Evolutionary conservation across 306 rosid species (phyloP).

Genomic region (Delonix regia): DNA sequence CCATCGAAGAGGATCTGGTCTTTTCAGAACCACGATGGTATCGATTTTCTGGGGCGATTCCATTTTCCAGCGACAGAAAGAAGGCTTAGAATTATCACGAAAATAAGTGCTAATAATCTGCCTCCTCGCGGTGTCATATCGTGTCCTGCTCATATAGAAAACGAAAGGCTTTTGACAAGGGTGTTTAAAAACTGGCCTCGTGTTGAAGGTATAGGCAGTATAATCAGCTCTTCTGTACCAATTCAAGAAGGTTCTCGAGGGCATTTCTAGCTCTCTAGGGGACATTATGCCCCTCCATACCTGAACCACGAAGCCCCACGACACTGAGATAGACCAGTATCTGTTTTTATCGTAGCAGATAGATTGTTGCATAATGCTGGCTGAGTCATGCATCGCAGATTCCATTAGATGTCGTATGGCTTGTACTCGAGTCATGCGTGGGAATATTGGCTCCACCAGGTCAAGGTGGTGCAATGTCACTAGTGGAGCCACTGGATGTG

Average conservation of each 20-base stretch:
- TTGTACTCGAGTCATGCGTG: constrained; percentile 47
- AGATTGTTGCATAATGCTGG: constrained; percentile 84
- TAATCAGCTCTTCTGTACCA: constrained; percentile 81
- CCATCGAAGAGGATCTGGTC: constrained; percentile 83
- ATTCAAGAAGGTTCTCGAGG: constrained; percentile 76
- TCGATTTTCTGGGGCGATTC: constrained; percentile 60
- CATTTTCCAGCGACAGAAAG: constrained; percentile 68
- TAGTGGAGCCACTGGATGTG: constrained; percentile 79
- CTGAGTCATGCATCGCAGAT: constrained; percentile 64
- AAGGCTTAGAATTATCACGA: constrained; percentile 40
- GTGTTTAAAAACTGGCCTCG: constrained; percentile 78
- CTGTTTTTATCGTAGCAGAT: constrained; percentile 73
- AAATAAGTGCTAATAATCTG: constrained; percentile 50
- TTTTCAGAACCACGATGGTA: constrained; percentile 61
- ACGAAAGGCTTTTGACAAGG: constrained; percentile 82
- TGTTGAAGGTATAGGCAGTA: constrained; percentile 90
- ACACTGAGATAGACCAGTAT: constrained; percentile 76
- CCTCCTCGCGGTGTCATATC: constrained; percentile 46
- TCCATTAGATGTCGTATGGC: constrained; percentile 64
- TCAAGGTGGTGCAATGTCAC: constrained; percentile 81
- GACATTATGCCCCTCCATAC: constrained; percentile 71
- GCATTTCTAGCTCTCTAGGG: constrained; percentile 80
- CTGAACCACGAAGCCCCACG: constrained; percentile 91
- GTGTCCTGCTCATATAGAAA: constrained; percentile 53
- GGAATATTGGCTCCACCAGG: constrained; percentile 79